These are phyloP conservation scores for Nakazawaea wyomingensis DNA, from an alignment of 805 yeast species.

Conservation along the genomic window DNA sequence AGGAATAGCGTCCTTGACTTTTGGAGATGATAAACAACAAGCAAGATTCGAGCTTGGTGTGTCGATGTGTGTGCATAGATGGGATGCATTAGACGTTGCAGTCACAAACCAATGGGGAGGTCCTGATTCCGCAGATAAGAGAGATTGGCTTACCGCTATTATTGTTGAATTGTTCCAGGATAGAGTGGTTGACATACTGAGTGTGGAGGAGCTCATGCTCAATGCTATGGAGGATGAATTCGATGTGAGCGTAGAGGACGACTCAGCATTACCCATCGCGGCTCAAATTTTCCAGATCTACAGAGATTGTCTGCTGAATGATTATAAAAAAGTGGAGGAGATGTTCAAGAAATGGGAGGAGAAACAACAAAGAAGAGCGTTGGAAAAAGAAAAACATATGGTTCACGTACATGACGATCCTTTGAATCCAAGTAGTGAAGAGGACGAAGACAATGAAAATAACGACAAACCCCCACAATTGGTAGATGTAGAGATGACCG, in stretches of 20 bases:
- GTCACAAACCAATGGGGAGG: slow-evolving; percentile 97
- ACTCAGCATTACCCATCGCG: slow-evolving; percentile 74
- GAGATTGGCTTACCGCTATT: slow-evolving; percentile 91
- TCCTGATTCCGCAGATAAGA: slow-evolving; percentile 78
- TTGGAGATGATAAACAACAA: slow-evolving; percentile 59
- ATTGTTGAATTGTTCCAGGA: slow-evolving; percentile 73
- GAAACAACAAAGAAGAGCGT: slow-evolving; percentile 37
- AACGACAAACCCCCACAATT: slow-evolving; percentile 16
- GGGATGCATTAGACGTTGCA: slow-evolving; percentile 87
- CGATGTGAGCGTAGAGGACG: slow-evolving; percentile 84
- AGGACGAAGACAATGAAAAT: slow-evolving; percentile 34
- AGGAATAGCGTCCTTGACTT: slow-evolving; percentile 17
- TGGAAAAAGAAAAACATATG: slow-evolving; percentile 20
- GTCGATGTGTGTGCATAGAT: slow-evolving; percentile 80
- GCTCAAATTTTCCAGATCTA: slow-evolving; percentile 60
- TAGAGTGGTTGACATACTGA: slow-evolving; percentile 64
- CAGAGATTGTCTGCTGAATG: slow-evolving; percentile 50
- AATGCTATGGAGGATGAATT: slow-evolving; percentile 96
- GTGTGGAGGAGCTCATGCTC: slow-evolving; percentile 78
- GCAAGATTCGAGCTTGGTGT: slow-evolving; percentile 90
- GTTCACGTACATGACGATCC: slow-evolving; percentile 58
- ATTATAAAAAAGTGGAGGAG: slow-evolving; percentile 52
- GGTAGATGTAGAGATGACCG: slow-evolving; percentile 10
- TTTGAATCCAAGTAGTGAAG: slow-evolving; percentile 53
- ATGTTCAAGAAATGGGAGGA: slow-evolving; percentile 56